Conservation (phyloP, 768 basidiomycete species). For the Tricholoma flavovirens region DNA sequence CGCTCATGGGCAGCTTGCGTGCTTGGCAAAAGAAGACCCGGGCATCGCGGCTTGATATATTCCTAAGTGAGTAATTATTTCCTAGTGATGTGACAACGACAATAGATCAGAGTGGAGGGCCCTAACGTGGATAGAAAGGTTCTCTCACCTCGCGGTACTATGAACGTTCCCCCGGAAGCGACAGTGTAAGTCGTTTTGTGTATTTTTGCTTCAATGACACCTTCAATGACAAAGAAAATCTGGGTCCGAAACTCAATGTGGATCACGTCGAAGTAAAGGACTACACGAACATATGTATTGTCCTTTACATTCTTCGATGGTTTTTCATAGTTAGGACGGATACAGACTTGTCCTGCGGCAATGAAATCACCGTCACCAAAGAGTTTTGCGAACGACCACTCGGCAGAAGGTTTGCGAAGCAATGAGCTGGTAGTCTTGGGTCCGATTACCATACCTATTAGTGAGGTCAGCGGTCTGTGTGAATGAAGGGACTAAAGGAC, state of each 20-base stretch:
- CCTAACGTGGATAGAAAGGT: not conserved
- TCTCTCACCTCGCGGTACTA: slow-evolving; percentile 78
- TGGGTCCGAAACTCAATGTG: slow-evolving; percentile 8
- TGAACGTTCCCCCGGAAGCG: slow-evolving; percentile 78
- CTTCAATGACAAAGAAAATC: slow-evolving; percentile 72
- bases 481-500: not conserved
- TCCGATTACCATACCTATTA: slow-evolving; percentile 5
- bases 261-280: not conserved
- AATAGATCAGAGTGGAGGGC: slow-evolving; percentile 1
- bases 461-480: not conserved
- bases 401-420: slow-evolving; percentile 1
- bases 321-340: slow-evolving; percentile 78
- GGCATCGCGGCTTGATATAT: slow-evolving; percentile 74
- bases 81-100: slow-evolving; percentile 37
- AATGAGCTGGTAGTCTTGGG: not conserved
- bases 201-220: slow-evolving; percentile 81
- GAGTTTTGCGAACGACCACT: slow-evolving; percentile 85
- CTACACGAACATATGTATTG: slow-evolving; percentile 75
- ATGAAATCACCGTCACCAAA: slow-evolving; percentile 90
- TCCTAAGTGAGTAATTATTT: slow-evolving; percentile 87
- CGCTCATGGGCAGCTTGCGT: slow-evolving; percentile 27
- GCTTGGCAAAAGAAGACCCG: slow-evolving; percentile 92
- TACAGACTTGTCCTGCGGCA: slow-evolving; percentile 81
- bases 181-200: slow-evolving; percentile 77
- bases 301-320: slow-evolving; percentile 87